Conservation (phyloP, 1,139 yeast genomes). For the Sugiyamaella pinicola region DNA sequence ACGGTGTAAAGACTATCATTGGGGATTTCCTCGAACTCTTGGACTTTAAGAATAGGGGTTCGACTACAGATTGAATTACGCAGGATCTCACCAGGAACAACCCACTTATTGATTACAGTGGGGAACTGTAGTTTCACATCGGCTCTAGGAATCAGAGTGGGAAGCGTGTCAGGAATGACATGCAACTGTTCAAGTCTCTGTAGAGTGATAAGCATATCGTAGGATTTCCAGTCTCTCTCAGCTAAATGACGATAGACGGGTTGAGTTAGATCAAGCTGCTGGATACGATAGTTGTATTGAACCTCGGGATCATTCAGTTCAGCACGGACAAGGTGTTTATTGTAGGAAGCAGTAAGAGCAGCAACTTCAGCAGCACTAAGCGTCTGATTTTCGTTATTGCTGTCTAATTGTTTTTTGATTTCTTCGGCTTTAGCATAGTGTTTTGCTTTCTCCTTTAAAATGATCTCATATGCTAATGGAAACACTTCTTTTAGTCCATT, state of each 20-base stretch:
- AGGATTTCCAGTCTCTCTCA: constrained; percentile 68
- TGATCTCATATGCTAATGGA: constrained; percentile 61
- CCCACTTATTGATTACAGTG: constrained; percentile 66
- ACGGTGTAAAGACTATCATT: constrained; percentile 64
- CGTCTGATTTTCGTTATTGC: constrained; percentile 19
- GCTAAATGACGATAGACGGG: constrained; percentile 79
- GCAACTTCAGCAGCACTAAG: constrained; percentile 19
- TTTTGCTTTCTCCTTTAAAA: constrained; percentile 50
- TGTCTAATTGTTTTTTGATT: constrained; percentile 34
- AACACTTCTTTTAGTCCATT: constrained; percentile 71
- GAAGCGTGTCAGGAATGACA: constrained; percentile 91
- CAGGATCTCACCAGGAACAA: constrained; percentile 75
- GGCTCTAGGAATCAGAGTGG: constrained; percentile 82
- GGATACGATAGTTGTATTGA: constrained; percentile 58
- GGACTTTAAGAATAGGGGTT: constrained; percentile 75
- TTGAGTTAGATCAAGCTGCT: constrained; percentile 61
- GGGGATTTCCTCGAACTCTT: constrained; percentile 65
- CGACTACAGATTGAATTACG: constrained; percentile 71
- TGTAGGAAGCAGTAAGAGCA: constrained; percentile 26
- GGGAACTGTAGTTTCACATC: constrained; percentile 75
- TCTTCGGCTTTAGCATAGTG: constrained; percentile 41
- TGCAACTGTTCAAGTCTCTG: constrained; percentile 86
- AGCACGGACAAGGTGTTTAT: constrained; percentile 50
- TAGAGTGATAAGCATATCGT: constrained; percentile 71
- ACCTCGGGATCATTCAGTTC: constrained; percentile 83